Base-by-base conservation (phyloP, 2,329 filamentous ascomycete species). In the Cladosporium sphaerospermum region DNA sequence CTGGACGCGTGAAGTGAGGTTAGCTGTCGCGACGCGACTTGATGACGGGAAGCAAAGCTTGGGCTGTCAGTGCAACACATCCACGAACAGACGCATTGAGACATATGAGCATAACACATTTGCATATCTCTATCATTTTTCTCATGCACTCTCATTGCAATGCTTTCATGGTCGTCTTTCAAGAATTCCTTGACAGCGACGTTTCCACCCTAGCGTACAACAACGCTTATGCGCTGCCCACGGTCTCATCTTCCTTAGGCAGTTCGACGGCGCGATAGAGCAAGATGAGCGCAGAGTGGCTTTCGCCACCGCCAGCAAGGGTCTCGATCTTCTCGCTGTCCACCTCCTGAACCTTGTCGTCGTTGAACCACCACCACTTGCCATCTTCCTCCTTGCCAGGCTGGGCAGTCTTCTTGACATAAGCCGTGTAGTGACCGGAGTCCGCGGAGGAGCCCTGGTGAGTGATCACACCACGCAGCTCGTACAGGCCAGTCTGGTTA, bases 311-410 rank as follows among this genome's bases (percentile, higher is more conserved):
- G 55, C 93, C 95, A 47, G 90, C 81, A 48, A 99, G 79, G 3
- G 85, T 86, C 67, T 92, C 88, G 60, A 99, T 95, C 76, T 95
- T 93, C 63, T 97, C 92, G 23, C 82, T 77, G 13, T 89, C 83
- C 28, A 99, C 93, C 75, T 99, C 93, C 11, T 86, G 84, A 33
- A 99, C 93, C 75, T 90, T 95, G 68, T 99, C 92, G 65, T 99
- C 93, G 71, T 99, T 97, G 79, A 99, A 99, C 92, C 93, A 99
- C 92, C 93, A 99, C 93, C 93, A 99, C 64, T 90, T 96, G 61
- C 88, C 90, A 66, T 95, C 89, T 67, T 95, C 89, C 65, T 87
- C 83, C 75, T 89, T 88, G 60, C 88, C 89, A 64, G 84, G 82
- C 13, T 85, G 78, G 62, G 95, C 87, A 56, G 85, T 78, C 79